A percentile compares a stretch with the other conserved stretches of the same genome.
phyloP scores from a whole-genome alignment of 2,329 filamentous ascomycete genomes.

The Exophiala dermatitidis region DNA sequence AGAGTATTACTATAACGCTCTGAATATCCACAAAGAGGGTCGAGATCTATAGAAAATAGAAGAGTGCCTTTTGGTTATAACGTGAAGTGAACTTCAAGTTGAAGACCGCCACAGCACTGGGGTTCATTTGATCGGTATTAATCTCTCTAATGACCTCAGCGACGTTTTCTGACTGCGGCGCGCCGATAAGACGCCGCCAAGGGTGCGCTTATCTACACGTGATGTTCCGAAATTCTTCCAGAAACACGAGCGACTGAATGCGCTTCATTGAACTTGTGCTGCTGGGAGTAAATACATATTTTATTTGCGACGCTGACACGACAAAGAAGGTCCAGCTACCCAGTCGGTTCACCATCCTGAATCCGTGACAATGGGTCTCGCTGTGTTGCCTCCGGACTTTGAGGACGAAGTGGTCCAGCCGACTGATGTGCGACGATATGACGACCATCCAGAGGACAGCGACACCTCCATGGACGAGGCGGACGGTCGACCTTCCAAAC shows the following conservation, averaged over 20 bases:
- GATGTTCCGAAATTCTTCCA: background rate
- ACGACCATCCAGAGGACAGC: slow-evolving; percentile 40
- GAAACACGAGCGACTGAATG: background rate
- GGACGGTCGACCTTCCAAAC: slow-evolving; percentile 37
- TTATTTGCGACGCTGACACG: too few species aligned
- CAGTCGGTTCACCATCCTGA: too few species aligned
- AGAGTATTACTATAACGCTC: too few species aligned
- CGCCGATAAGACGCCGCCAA: slow-evolving; percentile 6
- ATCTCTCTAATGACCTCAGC: slow-evolving; percentile 1
- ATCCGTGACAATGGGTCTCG: slow-evolving; percentile 47
- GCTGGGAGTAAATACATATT: background rate
- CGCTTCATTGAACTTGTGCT: background rate
- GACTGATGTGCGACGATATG: slow-evolving; percentile 29
- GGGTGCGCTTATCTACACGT: slow-evolving; percentile 11
- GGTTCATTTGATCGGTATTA: too few species aligned
- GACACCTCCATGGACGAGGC: slow-evolving; percentile 45
- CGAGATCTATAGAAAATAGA: too few species aligned
- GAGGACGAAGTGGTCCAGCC: slow-evolving; percentile 30
- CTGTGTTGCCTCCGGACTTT: slow-evolving; percentile 49
- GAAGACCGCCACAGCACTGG: too few species aligned
- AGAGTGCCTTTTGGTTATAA: too few species aligned
- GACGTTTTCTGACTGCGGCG: background rate
- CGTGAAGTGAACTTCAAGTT: too few species aligned
- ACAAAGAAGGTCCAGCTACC: too few species aligned
- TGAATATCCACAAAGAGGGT: too few species aligned